Evolutionary conservation across 2,329 filamentous ascomycete species (phyloP), one percentile per base, ranked within the genome.

Genomic region (Bipolaris zeicola): DNA sequence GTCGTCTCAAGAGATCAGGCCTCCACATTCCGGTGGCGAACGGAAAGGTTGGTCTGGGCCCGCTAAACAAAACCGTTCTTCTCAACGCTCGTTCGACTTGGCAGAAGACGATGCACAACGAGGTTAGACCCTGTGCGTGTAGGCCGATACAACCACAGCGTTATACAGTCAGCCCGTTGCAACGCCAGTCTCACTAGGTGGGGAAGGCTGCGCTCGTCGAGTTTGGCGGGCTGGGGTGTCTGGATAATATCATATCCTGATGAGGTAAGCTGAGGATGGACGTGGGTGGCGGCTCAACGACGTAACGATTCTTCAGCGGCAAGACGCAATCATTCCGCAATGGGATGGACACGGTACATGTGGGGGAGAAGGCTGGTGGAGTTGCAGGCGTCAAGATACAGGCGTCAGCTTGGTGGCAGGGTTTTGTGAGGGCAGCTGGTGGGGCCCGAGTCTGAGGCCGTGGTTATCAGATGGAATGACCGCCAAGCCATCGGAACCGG

Each of bases 391-490:
- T 26, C 20, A 36, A 37, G 14, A 31, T 36, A 3, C 37, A 41
- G n/a, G 31, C 26, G 26, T 28, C 26, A 28, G 26, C 36, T 28
- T 41, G 41, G 47, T 11, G 37, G 38, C 16, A 45, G 41, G 31
- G 26, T 44, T 38, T 38, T 31, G 18, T 26, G 26, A 28, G 44
- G 11, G 14, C 45, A 37, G n/a, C 50, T 22, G 38, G 38, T 26
- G 49, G 43, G 50, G 42, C 38, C 28, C 42, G 28, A 34, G 24
- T 20, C 42, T 37, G 33, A 34, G 18, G 20, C 31, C 26, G 20
- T 24, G 43, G 46, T 60, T 60, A 60, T 60, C 58, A 60, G 58
- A 60, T 60, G 58, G 47, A 34, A 45, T 41, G 20, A 18, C 24
- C 33, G 51, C 55, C 49, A 43, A 56, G 48, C 24, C 22, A 20